Evolutionary conservation across 768 basidiomycete genomes (phyloP).

Genomic region (Leccinum obscurum): DNA sequence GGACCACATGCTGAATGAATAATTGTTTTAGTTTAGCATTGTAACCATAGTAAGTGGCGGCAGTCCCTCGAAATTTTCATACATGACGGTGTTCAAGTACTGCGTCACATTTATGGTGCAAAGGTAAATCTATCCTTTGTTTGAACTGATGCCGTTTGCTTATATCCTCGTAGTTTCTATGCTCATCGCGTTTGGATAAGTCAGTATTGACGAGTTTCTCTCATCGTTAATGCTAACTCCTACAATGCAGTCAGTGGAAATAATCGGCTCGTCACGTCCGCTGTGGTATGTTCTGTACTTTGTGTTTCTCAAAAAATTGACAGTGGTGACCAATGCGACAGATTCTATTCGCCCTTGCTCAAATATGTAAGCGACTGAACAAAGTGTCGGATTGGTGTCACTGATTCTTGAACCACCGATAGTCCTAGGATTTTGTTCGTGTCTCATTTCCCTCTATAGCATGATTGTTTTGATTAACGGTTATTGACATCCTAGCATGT

Average conservation of each 20-base stretch:
- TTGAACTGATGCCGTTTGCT: neutral
- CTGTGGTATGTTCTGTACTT: constrained; percentile 15
- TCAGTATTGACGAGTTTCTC: neutral
- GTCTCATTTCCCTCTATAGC: neutral
- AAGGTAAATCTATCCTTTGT: constrained; percentile 6
- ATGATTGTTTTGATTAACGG: neutral
- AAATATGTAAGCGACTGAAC: constrained; percentile 12
- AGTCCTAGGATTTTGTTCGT: constrained; percentile 22
- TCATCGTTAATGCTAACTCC: neutral
- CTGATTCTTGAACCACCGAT: neutral
- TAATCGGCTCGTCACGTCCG: constrained; percentile 15
- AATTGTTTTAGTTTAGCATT: neutral
- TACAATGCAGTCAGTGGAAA: constrained; percentile 17
- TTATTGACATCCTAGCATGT: constrained; percentile 5
- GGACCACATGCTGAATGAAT: neutral
- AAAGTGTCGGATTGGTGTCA: neutral
- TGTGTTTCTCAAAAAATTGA: neutral
- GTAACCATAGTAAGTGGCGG: constrained; percentile 3
- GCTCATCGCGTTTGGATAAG: constrained; percentile 30
- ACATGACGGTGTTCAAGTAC: constrained; percentile 12
- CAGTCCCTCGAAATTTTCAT: neutral
- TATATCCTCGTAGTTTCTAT: constrained; percentile 20
- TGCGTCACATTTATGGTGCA: constrained; percentile 23
- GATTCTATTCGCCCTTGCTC: constrained; percentile 12
- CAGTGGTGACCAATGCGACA: neutral